A percentile compares a stretch with the other conserved stretches of the same genome.
phyloP scores from a whole-genome alignment of 2,329 filamentous ascomycete species.

The Penicillium sp. region DNA sequence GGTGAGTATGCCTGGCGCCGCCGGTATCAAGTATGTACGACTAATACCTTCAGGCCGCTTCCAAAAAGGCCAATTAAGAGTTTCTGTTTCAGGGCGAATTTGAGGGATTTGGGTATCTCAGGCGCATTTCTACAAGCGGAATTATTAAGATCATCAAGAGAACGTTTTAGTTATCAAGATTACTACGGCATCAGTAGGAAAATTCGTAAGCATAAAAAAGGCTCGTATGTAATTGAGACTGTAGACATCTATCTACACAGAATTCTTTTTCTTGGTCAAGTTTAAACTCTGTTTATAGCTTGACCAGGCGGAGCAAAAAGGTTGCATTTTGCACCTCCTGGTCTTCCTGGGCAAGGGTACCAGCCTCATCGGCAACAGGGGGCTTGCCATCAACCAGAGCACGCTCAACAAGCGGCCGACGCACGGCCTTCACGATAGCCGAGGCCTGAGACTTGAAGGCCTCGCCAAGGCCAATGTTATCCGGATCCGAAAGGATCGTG shows the following conservation, averaged over 20 bases:
- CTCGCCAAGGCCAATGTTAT: constrained; percentile 64
- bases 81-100: background rate
- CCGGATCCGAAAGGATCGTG: constrained; percentile 70
- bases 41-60: constrained; percentile 44
- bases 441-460: constrained; percentile 64
- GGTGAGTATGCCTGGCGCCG: constrained; percentile 49
- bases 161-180: background rate
- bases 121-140: background rate
- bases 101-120: background rate
- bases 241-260: constrained; percentile 9
- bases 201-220: background rate
- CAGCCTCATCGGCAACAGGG: constrained; percentile 49
- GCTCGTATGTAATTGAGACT: constrained; percentile 1
- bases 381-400: constrained; percentile 55
- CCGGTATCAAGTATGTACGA: background rate
- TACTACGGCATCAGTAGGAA: background rate
- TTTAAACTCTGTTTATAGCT: constrained; percentile 52
- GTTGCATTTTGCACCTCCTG: constrained; percentile 80
- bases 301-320: constrained; percentile 69
- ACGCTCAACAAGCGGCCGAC: constrained; percentile 70
- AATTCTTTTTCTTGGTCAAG: background rate
- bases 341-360: constrained; percentile 72
- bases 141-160: background rate
- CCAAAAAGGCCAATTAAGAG: constrained; percentile 43
- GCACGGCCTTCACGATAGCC: constrained; percentile 69